Base-by-base conservation (phyloP, 352 stramenopile genomes). In the Globisporangium canariense region DNA sequence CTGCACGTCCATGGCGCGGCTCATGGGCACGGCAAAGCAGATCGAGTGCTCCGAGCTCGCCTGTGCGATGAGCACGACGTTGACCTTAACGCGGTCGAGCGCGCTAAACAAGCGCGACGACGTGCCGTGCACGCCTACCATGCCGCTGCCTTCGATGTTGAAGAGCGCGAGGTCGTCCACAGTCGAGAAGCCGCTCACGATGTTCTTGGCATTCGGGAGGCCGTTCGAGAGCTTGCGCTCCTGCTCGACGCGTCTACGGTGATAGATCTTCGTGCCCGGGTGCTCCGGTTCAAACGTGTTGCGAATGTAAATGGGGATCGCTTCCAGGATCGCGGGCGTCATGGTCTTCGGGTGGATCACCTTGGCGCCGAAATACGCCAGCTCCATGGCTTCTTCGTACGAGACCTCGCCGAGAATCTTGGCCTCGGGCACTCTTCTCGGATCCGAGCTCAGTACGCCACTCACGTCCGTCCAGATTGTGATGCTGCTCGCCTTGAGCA, bases 391-490 rank as follows among this genome's bases (percentile, higher is more conserved):
- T 75, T 99, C 96, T 70, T 98, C 94, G 77, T 99, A 99, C 34
- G 87, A 98, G 18, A 99, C 81, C 69, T 98, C 86, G 16, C 80
- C 68, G 13, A 98, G 73, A 46, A 96, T 93, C 62, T 88, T 85
- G 5, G 94, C 95, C 64, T 97, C 87, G 2, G 94, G 94, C 28
- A 99, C 97, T 60, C 94, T 81, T 58, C 96, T 78, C 34, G 97
- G 97, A 69, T 99, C 97, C 4, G 96, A 95, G 57, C 90, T 97
- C 28, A 98, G 71, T 38, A 99, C 95, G 53, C 96, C 96, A 76
- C 97, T 96, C 8, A 99, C 96, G 71, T 99, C 96, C 9, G 96
- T 99, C 96, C 96, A 99, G 69, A 99, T 99, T 20, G 88, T 96
- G 64, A 99, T 95, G 58, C 79, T 88, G 20, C 76, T 86, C 25